Evolutionary conservation across 2,329 filamentous ascomycete genomes (phyloP), one percentile per base, ranked within the genome.

Genomic region (Clonostachys byssicola): DNA sequence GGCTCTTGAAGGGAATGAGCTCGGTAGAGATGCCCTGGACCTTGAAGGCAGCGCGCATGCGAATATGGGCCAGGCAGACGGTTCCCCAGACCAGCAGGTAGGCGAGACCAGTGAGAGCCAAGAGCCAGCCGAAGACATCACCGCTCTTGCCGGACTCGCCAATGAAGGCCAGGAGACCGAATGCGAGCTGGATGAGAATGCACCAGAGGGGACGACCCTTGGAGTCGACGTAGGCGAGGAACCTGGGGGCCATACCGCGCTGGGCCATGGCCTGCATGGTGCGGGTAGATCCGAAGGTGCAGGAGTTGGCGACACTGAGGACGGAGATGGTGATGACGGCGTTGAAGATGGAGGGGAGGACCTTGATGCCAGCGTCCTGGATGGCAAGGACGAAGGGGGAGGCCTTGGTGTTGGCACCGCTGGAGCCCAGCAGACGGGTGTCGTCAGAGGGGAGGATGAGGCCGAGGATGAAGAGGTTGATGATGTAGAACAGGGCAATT

Each of bases 61-160:
- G 81, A 58, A 88, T 86, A 56, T 88, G 85, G 3, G 81, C 74
- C 4, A 85, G 65, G 56, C 83, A 86, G 55, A 88, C 86, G 38
- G 80, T 85, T 16, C 77, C 83, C 84, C 84, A 89, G 12, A 83
- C 83, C 61, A 86, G 86, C 40, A 88, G 72, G 12, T 81, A 78
- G 12, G 79, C 77, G 5, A 88, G 70, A 45, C 81, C 84, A 0
- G 82, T 85, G 14, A 88, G 67, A 9, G 83, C 79, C 23, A 80
- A 72, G 5, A 89, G 73, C 85, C 85, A 88, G 56, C 76, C 70
- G 49, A 88, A 86, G 18, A 86, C 74, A 1, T 64, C 66, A 2
- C 58, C 60, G 18, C 78, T 77, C 2, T 66, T 66, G 0, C 66
- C 56, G 42, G 64, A 81, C 61, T 49, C 66, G 70, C 34, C 77